Evolutionary conservation across 23 red algal species (phyloP).

Genomic region (Rhodosorus marinus): DNA sequence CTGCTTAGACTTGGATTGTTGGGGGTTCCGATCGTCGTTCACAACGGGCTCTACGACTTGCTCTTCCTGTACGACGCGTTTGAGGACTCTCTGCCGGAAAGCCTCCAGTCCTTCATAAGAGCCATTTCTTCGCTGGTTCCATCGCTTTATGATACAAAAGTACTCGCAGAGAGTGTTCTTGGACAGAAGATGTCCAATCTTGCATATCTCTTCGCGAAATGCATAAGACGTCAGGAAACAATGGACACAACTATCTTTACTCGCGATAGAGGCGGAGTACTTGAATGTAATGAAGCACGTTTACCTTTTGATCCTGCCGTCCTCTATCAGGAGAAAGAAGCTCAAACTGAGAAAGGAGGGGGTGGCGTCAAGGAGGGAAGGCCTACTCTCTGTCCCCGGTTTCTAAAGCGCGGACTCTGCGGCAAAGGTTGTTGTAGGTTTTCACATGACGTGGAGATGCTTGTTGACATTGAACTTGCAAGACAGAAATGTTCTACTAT

Average conservation of each 20-base stretch:
- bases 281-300: neutral
- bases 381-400: conserved; percentile 20
- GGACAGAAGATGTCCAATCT: conserved; percentile 24
- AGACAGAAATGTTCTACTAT: neutral
- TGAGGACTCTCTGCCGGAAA: conserved; percentile 50
- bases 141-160: conserved; percentile 67
- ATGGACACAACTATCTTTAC: neutral
- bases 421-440: conserved; percentile 21
- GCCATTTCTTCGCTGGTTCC: conserved; percentile 10
- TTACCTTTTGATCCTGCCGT: too few species aligned
- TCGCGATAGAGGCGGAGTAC: neutral
- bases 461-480: neutral
- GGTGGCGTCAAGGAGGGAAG: neutral
- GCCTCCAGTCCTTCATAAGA: conserved; percentile 31
- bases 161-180: conserved; percentile 10
- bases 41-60: conserved; percentile 90
- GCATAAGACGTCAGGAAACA: conserved; percentile 1
- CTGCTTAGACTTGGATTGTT: conserved; percentile 39
- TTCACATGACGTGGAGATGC: conserved; percentile 1
- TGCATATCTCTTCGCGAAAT: conserved; percentile 46
- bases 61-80: conserved; percentile 62
- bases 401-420: conserved; percentile 33
- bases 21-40: conserved; percentile 43
- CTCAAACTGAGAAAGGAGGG: neutral
- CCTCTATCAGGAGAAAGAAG: too few species aligned